phyloP scores from a whole-genome alignment of 1,139 yeast genomes.

The Pneumocystis jirovecii region DNA sequence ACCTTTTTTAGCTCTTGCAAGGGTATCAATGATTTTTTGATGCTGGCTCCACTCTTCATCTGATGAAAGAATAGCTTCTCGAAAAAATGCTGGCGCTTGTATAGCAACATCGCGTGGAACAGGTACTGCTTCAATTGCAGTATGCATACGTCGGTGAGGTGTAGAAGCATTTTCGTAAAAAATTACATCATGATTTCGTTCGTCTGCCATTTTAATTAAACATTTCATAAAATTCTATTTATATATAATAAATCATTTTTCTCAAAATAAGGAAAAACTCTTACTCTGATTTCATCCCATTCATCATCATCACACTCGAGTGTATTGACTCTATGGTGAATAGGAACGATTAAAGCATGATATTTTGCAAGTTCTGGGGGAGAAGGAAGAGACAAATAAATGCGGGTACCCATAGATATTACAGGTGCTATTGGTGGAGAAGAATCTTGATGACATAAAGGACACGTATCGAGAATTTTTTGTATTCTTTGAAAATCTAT shows the following conservation, averaged over 20 bases:
- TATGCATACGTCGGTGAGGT: slow-evolving; percentile 25
- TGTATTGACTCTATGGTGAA: slow-evolving; percentile 29
- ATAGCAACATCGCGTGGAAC: slow-evolving; percentile 24
- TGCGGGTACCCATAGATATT: slow-evolving; percentile 23
- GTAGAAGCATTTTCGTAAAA: slow-evolving; percentile 33
- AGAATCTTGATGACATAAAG: slow-evolving; percentile 26
- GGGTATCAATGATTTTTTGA: slow-evolving; percentile 25
- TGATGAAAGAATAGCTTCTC: slow-evolving; percentile 28
- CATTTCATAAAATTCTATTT: slow-evolving; percentile 29
- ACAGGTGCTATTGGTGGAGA: slow-evolving; percentile 19
- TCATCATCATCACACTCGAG: slow-evolving; percentile 32
- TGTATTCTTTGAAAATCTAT: slow-evolving; percentile 18
- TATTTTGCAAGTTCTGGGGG: slow-evolving; percentile 27
- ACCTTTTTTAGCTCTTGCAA: slow-evolving; percentile 16
- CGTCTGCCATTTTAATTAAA: slow-evolving; percentile 28
- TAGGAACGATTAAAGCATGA: slow-evolving; percentile 30
- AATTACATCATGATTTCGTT: slow-evolving; percentile 26
- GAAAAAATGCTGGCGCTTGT: slow-evolving; percentile 29
- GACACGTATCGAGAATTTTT: slow-evolving; percentile 26
- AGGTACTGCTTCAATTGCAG: slow-evolving; percentile 32
- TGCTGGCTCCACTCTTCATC: slow-evolving; percentile 32
- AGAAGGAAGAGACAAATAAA: slow-evolving; percentile 24
- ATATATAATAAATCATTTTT: neutral
- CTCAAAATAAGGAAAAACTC: neutral
- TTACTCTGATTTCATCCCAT: slow-evolving; percentile 30